Evolutionary conservation across 1,139 yeast species (phyloP), one percentile per base, ranked within the genome.

Genomic region (Kluyveromyces marxianus): DNA sequence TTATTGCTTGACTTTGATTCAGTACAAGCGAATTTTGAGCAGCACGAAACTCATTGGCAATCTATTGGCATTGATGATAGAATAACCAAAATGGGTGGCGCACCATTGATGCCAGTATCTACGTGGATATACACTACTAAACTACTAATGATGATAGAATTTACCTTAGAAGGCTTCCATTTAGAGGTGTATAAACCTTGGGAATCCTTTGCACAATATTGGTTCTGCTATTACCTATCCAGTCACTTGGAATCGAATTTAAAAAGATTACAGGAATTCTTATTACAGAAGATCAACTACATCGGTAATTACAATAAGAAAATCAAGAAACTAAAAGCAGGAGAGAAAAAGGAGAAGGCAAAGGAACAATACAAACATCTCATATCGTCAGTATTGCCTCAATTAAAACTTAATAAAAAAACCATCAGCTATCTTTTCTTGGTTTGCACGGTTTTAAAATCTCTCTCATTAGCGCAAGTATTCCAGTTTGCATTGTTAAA

Each of bases 81-180:
- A 50, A 29, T 44, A 8, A 31, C 35, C 6, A 30, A 34, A 21
- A 25, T 35, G 33, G 50, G 51, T 28, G 53, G 49, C 6, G 51
- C 49, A 3, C 54, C 73, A 2, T 69, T 74, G 3, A 62, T 75
- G 53, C 82, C 92, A 1, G 64, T 86, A 14, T 75, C 92, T 3
- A 77, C 88, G 1, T 89, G 81, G 77, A 70, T 83, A 0, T 84
- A 77, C 61, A 71, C 69, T 53, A 71, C 75, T 50, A 92, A 92
- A 60, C 64, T 89, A 37, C 72, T 72, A 39, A 67, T 77, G 38
- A 89, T 89, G 95, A 59, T 78, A 25, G 83, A 85, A 58, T 78
- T 82, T n/a, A 74, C 79, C 2, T 65, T 88, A 31, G 74, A 79
- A 48, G 95, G 96, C 1, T 77, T 89, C 55, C 92, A 85, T 55